Percentiles rank a stretch among this genome's conserved stretches.
Evolutionary conservation across 2,329 filamentous ascomycete species (phyloP).

Genomic region (Colletotrichum musae): DNA sequence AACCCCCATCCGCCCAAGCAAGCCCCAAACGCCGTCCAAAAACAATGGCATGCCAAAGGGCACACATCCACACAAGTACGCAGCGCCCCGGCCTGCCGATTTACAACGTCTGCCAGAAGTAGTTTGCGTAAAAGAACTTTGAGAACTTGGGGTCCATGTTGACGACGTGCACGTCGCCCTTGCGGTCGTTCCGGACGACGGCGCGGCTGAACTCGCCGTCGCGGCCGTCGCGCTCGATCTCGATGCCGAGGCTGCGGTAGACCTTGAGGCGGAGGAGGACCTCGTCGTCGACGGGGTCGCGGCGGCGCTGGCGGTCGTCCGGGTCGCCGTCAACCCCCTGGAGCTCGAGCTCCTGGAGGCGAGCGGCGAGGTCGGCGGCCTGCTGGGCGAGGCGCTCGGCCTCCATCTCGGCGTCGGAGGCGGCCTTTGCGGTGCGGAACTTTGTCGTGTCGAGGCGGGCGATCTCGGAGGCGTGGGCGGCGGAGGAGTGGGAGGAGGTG

Average conservation of each 20-base stretch:
- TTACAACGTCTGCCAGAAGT: conserved; percentile 92
- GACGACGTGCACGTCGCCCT: conserved; percentile 94
- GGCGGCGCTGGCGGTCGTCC: conserved; percentile 49
- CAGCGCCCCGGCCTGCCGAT: too few species aligned
- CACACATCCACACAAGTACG: conserved; percentile 4
- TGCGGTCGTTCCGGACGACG: conserved; percentile 85
- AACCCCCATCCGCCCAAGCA: too few species aligned
- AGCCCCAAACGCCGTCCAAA: too few species aligned
- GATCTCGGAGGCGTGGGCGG: conserved; percentile 87
- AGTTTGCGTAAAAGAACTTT: conserved; percentile 92
- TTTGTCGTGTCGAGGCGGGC: conserved; percentile 92
- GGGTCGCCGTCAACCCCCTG: conserved; percentile 85
- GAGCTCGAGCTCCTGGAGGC: conserved; percentile 85
- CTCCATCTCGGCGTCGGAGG: conserved; percentile 91
- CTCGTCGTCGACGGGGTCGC: conserved; percentile 72
- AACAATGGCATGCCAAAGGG: conserved; percentile 9
- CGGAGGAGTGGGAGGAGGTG: conserved; percentile 79
- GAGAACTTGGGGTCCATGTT: conserved; percentile 96
- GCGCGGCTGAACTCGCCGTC: conserved; percentile 88
- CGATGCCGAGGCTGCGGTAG: conserved; percentile 91
- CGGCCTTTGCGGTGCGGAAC: conserved; percentile 93
- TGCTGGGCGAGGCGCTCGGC: conserved; percentile 90
- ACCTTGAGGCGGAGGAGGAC: conserved; percentile 86
- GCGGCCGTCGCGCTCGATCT: conserved; percentile 82
- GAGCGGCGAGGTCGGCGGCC: conserved; percentile 79